Conservation (phyloP, 73 alveolate species). For the Paramecium biaurelia region DNA sequence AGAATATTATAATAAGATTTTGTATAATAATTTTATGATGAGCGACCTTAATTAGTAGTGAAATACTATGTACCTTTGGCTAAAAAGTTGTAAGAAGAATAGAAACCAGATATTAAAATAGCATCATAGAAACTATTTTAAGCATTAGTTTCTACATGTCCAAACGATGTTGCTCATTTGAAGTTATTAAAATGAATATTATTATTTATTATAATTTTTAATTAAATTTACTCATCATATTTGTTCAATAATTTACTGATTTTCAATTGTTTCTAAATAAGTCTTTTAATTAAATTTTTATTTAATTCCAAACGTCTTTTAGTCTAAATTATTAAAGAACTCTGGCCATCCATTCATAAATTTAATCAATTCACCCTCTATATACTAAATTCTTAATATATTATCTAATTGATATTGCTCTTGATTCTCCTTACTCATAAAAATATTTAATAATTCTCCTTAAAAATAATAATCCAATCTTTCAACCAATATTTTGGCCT, state of each 20-base stretch:
- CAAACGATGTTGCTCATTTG: slow-evolving; percentile 41
- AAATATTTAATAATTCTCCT: neutral
- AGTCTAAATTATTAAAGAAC: neutral
- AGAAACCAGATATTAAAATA: slow-evolving; percentile 43
- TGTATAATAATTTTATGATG: slow-evolving; percentile 21
- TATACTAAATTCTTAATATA: neutral
- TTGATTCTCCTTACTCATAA: neutral
- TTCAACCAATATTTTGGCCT: neutral
- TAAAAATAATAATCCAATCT: neutral
- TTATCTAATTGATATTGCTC: neutral
- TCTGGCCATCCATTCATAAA: neutral
- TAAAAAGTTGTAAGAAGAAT: slow-evolving; percentile 27
- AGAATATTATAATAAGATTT: neutral
- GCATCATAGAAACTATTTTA: slow-evolving; percentile 20
- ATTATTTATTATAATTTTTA: neutral
- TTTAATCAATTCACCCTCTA: neutral
- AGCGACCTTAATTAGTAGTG: slow-evolving; percentile 26
- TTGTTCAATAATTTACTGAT: neutral
- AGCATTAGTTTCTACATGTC: neutral
- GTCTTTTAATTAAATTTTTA: neutral
- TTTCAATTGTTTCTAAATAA: neutral
- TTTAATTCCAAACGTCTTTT: neutral
- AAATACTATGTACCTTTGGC: slow-evolving; percentile 23
- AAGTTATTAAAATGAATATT: slow-evolving; percentile 7
- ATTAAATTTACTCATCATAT: neutral